phyloP scores from a whole-genome alignment of 225 moss, liverwort and hornwort genomes.

The Sphagnum contortum region DNA sequence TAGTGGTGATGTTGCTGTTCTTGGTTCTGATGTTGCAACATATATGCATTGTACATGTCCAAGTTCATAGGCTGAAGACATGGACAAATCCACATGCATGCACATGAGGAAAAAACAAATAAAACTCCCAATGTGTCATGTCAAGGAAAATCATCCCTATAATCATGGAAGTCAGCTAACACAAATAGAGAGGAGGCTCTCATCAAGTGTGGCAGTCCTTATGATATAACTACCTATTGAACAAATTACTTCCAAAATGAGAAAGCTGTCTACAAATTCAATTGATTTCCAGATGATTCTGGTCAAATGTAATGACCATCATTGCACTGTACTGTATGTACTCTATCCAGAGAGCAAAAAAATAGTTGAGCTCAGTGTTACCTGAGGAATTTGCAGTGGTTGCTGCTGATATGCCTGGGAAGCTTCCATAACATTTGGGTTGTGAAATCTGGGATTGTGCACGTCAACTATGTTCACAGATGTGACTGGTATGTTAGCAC shows the following conservation, averaged over 20 bases:
- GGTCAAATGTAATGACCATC: too few relatives aligned
- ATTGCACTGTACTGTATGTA: too few relatives aligned
- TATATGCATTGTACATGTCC: constrained; percentile 61
- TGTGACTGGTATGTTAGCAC: constrained; percentile 40
- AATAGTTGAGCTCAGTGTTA: constrained; percentile 7
- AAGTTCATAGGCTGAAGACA: constrained; percentile 36
- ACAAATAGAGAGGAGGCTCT: not conserved
- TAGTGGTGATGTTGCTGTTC: constrained; percentile 35
- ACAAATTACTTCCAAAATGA: too few relatives aligned
- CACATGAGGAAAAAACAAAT: not conserved
- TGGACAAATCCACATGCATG: not conserved
- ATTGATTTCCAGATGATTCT: too few relatives aligned
- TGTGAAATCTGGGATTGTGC: constrained; percentile 56
- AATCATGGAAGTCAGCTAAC: too few relatives aligned
- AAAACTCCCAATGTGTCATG: too few relatives aligned
- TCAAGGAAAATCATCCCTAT: not conserved
- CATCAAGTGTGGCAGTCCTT: not conserved
- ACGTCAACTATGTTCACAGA: constrained; percentile 47
- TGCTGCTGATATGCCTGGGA: constrained; percentile 48
- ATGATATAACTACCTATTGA: not conserved
- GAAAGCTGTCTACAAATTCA: too few relatives aligned
- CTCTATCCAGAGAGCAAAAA: not conserved
- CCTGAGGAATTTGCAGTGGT: constrained; percentile 69
- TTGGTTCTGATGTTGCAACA: constrained; percentile 71
- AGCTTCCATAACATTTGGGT: constrained; percentile 53